Base-by-base conservation (phyloP, 1,284 basidiomycete species). In the Rhodofomes roseus region DNA sequence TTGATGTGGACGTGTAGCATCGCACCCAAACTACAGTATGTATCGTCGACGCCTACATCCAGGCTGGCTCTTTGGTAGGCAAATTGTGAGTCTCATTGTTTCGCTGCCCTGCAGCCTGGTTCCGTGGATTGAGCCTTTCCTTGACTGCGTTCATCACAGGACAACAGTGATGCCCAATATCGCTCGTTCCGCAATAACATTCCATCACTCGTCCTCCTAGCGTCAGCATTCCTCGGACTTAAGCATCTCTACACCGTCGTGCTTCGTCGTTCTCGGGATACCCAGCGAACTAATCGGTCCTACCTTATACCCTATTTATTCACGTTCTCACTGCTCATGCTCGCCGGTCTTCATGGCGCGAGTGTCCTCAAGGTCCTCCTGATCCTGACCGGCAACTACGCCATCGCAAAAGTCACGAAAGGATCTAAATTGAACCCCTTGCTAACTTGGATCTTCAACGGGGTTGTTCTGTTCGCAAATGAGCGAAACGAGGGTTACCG, bases 111-210 rank as follows among this genome's bases (percentile, higher is more conserved):
- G n/a, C n/a, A n/a, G n/a, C n/a, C n/a, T n/a, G n/a, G n/a, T n/a
- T n/a, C n/a, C n/a, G n/a, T n/a, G n/a, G n/a, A n/a, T n/a, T 27
- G 44, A 4, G 23, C 11, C 11, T 25, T 3, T 3, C 46, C 25
- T 25, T 46, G 46, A 36, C 34, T 27, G 8, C 6, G 9, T 61
- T 16, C 31, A 20, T 52, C 36, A 55, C 37, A 94, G 92, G 94
- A 96, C 71, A 92, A 89, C 70, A 93, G 90, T 63, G 93, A 96
- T 68, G 76, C 79, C 0, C 94, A 96, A 76, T 95, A 94, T 70
- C 89, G 89, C 23, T 82, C 85, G 1, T 95, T 96, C 74, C 83
- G 94, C 54, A 79, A 81, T 66, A 93, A 93, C 68, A 70, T 95
- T 43, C 81, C 84, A 18, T 70, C 84, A 1, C 80, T 95, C 7